Conservation (phyloP, 2,329 filamentous ascomycete species). For the Pseudogymnoascus sp. region DNA sequence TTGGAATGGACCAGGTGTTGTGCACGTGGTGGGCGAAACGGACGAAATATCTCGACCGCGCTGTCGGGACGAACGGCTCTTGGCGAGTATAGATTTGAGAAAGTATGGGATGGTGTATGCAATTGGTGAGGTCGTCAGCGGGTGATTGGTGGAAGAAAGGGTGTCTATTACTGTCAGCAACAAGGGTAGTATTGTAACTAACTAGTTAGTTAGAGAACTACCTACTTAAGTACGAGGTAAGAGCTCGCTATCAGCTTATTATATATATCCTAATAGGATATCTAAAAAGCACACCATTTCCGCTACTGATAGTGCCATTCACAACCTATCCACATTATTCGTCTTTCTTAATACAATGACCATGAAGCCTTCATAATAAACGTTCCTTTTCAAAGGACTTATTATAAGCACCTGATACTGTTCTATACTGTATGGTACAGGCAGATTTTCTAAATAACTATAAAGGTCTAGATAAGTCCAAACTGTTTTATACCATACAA, state of each 20-base stretch:
- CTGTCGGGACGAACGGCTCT: neutral
- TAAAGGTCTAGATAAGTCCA: neutral
- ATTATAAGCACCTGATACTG: neutral
- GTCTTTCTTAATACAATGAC: neutral
- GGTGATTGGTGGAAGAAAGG: neutral
- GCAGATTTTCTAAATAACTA: neutral
- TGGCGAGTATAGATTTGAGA: neutral
- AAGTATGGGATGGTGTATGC: neutral
- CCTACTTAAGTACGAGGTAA: neutral
- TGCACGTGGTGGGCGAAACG: neutral
- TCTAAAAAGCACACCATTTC: neutral
- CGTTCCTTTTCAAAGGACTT: neutral
- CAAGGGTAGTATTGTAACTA: neutral
- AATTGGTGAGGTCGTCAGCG: neutral
- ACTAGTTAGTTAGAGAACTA: neutral
- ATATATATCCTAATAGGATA: neutral
- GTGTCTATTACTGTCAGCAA: neutral
- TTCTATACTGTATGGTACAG: neutral
- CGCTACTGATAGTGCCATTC: neutral
- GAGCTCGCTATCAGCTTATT: neutral
- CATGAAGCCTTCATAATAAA: neutral
- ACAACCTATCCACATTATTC: neutral
- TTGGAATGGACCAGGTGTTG: neutral
- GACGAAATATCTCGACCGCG: neutral
- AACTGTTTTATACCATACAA: neutral